Evolutionary conservation across 352 stramenopile genomes (phyloP), one percentile per base, ranked within the genome.

Genomic region (Phytophthora pistaciae): DNA sequence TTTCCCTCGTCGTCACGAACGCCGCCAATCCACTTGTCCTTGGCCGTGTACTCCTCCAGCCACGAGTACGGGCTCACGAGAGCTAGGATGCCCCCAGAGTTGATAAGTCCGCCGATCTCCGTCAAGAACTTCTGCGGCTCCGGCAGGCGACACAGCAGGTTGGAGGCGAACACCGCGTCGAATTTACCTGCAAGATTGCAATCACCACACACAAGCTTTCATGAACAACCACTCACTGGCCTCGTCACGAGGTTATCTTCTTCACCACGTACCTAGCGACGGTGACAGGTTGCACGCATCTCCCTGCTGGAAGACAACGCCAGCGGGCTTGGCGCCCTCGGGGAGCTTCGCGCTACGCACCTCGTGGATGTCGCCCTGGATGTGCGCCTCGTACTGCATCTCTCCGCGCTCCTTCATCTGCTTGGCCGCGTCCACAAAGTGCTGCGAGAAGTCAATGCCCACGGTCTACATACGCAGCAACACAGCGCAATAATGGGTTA

Each of bases 61-160:
- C 97, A 99, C 58, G 93, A 99, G 80, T 99, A 99, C 31, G 97
- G 97, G 23, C 96, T 99, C 27, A 99, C 90, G 59, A 99, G 89
- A 5, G 98, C 94, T 33, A 99, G 87, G 61, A 99, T 84, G 18
- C 97, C 97, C 46, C 88, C 94, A 38, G 90, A 82, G 42, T 96
- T 94, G 16, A 99, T 83, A 58, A 99, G 90, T 6, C 74, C 67
- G 36, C 78, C 75, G 48, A 99, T 88, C 8, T 91, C 83, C 23
- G 77, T 86, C 21, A 99, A 70, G 73, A 98, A 99, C 42, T 90
- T 87, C 29, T 88, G 72, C 3, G 97, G 97, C 53, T 98, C 86
- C 1, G 97, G 97, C 54, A 99, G 78, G 11, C 97, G 93, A 66
- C 97, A 99, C 25, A 99, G 79, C 59, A 99, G 74, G 74, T 99